A percentile compares a stretch with the other conserved stretches of the same genome.
These are phyloP conservation scores for Mortierella sp. DNA, from an alignment of 371 early-diverging fungal species.

Conservation along the genomic window DNA sequence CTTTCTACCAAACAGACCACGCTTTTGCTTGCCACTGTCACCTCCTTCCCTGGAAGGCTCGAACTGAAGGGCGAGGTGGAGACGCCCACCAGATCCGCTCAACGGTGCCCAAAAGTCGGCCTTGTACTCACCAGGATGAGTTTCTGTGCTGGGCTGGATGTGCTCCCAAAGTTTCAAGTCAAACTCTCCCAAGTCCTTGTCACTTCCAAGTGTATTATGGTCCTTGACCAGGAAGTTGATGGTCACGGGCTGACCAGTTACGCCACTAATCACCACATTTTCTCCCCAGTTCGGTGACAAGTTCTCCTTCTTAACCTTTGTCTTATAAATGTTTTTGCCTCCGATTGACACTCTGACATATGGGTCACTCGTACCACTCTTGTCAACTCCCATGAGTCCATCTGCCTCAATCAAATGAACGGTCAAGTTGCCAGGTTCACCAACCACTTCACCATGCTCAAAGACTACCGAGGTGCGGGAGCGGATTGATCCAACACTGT, in stretches of 20 bases:
- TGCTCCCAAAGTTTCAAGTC: slow-evolving; percentile 65
- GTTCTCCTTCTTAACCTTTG: slow-evolving; percentile 79
- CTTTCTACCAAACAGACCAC: slow-evolving; percentile 40
- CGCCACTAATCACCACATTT: slow-evolving; percentile 61
- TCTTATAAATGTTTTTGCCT: slow-evolving; percentile 70
- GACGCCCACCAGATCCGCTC: slow-evolving; percentile 17
- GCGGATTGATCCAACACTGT: slow-evolving; percentile 32
- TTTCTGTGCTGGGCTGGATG: slow-evolving; percentile 35
- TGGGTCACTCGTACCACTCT: slow-evolving; percentile 69
- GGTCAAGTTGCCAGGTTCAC: slow-evolving; percentile 50
- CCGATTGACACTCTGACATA: slow-evolving; percentile 63
- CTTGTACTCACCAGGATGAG: slow-evolving; percentile 2
- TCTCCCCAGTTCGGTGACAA: slow-evolving; percentile 76
- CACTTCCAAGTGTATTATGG: slow-evolving; percentile 71
- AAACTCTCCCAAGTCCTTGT: slow-evolving; percentile 67
- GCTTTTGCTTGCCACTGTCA: slow-evolving; percentile 15
- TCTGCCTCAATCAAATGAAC: slow-evolving; percentile 66
- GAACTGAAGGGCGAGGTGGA: slow-evolving; percentile 26
- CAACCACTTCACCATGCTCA: slow-evolving; percentile 39
- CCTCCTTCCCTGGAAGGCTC: slow-evolving; percentile 22
- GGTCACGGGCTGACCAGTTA: slow-evolving; percentile 54
- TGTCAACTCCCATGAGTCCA: slow-evolving; percentile 66
- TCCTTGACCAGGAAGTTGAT: slow-evolving; percentile 71
- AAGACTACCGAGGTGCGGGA: slow-evolving; percentile 34
- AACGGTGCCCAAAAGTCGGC: slow-evolving; percentile 35